These are phyloP conservation scores for Skeletonema potamos DNA, from an alignment of 108 stramenopile genomes.

Conservation along the genomic window DNA sequence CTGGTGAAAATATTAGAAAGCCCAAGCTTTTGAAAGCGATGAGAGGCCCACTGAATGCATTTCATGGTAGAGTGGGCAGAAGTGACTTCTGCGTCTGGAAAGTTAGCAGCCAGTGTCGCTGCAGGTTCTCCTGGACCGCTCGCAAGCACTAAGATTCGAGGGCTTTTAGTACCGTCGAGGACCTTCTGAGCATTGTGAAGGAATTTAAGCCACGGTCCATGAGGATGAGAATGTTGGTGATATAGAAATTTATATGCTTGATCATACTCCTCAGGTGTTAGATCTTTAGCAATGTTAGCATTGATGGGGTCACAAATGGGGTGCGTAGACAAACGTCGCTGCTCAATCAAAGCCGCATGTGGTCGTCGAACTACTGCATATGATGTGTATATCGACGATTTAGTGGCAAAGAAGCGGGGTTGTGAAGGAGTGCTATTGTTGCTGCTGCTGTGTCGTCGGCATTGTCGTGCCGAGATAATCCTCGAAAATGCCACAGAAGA, in stretches of 20 bases:
- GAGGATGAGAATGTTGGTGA: constrained; percentile 31
- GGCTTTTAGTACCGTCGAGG: constrained; percentile 13
- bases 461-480: neutral
- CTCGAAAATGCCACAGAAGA: constrained; percentile 18
- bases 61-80: constrained; percentile 28
- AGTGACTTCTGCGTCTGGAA: constrained; percentile 25
- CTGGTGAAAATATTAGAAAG: constrained; percentile 26
- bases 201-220: constrained; percentile 29
- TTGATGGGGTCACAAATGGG: constrained; percentile 18
- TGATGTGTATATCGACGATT: neutral
- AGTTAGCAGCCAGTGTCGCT: constrained; percentile 16
- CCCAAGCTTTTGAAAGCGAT: constrained; percentile 17
- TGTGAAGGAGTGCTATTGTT: neutral
- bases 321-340: constrained; percentile 21
- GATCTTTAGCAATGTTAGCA: constrained; percentile 10
- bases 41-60: constrained; percentile 27
- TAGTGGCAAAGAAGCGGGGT: neutral
- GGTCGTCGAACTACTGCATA: neutral
- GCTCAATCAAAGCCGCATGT: neutral
- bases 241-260: constrained; percentile 29
- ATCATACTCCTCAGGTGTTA: constrained; percentile 32
- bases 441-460: neutral
- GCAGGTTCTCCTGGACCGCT: constrained; percentile 39
- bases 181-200: constrained; percentile 21
- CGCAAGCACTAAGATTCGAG: constrained; percentile 34